Conservation (phyloP, 257 asterid genomes). For the Haberlea rhodopensis region DNA sequence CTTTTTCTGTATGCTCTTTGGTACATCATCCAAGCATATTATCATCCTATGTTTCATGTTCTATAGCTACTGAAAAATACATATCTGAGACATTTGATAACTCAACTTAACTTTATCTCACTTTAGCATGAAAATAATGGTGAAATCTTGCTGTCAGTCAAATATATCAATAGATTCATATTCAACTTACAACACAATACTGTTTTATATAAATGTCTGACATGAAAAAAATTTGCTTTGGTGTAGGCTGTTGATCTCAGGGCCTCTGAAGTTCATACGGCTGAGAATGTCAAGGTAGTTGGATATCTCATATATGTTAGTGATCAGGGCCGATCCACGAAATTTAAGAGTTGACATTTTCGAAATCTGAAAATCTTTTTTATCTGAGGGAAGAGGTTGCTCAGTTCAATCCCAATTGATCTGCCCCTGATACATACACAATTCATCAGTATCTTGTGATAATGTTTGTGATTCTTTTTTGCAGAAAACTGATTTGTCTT, state of each 20-base stretch:
- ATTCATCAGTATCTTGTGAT: constrained; percentile 21
- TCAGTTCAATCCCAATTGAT: constrained; percentile 1
- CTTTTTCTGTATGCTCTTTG: constrained; percentile 10
- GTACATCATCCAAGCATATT: background rate
- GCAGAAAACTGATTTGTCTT: constrained; percentile 59
- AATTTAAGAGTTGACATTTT: background rate
- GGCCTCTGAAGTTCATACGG: constrained; percentile 48
- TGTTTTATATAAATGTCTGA: constrained; percentile 15
- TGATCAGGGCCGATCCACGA: background rate
- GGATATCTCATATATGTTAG: background rate
- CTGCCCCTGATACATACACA: background rate
- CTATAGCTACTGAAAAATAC: background rate
- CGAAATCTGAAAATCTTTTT: background rate
- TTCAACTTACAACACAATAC: background rate
- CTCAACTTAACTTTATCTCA: background rate
- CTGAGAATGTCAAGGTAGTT: constrained; percentile 47
- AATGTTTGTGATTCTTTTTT: constrained; percentile 22
- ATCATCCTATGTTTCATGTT: background rate
- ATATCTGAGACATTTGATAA: background rate
- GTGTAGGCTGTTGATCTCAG: constrained; percentile 80
- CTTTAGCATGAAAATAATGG: background rate
- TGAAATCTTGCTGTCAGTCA: background rate
- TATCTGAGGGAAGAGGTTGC: background rate
- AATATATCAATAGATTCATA: background rate
- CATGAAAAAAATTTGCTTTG: constrained; percentile 20